Conservation (phyloP, 192 early-diverging fungal genomes). For the Spizellomyces sp. region DNA sequence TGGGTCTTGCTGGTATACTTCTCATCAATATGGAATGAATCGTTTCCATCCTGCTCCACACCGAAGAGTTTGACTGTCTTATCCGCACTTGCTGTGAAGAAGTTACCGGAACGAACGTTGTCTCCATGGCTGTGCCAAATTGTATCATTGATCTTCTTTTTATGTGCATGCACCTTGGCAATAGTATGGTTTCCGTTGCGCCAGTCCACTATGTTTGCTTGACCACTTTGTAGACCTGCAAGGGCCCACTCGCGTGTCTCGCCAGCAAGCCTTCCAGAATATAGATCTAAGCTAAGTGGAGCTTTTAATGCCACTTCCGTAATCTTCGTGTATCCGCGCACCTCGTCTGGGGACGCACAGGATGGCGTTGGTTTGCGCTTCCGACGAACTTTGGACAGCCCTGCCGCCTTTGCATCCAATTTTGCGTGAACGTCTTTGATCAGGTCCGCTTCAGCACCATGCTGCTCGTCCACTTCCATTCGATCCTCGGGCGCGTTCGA, state of each 20-base stretch:
- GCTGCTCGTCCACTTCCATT: constrained; percentile 20
- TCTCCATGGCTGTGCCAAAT: constrained; percentile 61
- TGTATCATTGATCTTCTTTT: constrained; percentile 75
- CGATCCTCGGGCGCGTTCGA: neutral
- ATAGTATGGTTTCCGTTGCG: constrained; percentile 57
- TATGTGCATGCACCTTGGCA: constrained; percentile 78
- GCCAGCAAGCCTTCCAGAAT: constrained; percentile 18
- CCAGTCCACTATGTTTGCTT: constrained; percentile 72
- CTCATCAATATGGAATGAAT: constrained; percentile 12
- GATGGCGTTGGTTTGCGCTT: constrained; percentile 80
- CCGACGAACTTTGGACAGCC: constrained; percentile 64
- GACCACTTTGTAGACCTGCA: constrained; percentile 81
- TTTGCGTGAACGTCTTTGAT: constrained; percentile 39
- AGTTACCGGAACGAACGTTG: constrained; percentile 51
- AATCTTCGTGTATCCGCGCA: constrained; percentile 60
- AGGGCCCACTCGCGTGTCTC: constrained; percentile 55
- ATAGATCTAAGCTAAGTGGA: constrained; percentile 45
- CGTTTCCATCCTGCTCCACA: constrained; percentile 31
- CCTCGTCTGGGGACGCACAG: constrained; percentile 65
- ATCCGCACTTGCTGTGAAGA: constrained; percentile 78
- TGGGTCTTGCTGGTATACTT: constrained; percentile 68
- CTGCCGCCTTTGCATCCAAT: constrained; percentile 37
- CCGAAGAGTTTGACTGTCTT: constrained; percentile 72
- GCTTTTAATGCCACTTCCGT: constrained; percentile 55
- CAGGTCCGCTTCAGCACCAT: constrained; percentile 14